phyloP scores from a whole-genome alignment of 139 green algal species.

The Coccomyxa sp. region DNA sequence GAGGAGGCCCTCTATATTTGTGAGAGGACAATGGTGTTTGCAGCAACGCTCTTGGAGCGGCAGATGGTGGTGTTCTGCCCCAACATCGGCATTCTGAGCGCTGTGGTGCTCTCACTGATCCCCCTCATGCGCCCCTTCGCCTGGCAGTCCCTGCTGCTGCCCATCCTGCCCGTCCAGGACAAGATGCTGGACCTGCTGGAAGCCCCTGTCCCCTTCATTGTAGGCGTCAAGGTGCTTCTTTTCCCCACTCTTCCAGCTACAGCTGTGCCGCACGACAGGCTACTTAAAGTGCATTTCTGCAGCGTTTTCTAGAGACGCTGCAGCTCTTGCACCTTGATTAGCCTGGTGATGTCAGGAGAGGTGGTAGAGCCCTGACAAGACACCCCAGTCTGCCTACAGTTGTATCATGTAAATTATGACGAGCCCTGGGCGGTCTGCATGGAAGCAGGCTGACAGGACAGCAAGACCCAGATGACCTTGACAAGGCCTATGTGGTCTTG shows the following conservation, averaged over 20 bases:
- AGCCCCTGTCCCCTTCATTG: conserved; percentile 42
- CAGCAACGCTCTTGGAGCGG: conserved; percentile 75
- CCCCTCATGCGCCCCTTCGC: conserved; percentile 78
- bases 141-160: conserved; percentile 86
- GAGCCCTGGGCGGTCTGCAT: no score
- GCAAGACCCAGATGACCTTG: neutral
- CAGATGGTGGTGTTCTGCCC: conserved; percentile 89
- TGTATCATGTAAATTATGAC: no score
- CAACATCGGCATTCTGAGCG: conserved; percentile 66
- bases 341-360: no score
- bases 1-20: no score
- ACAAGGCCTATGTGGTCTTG: no score
- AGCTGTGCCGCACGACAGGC: no score
- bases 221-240: conserved; percentile 20
- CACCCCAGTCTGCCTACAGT: no score
- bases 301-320: no score
- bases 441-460: neutral
- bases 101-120: conserved; percentile 70
- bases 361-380: no score
- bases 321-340: no score
- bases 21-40: neutral
- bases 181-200: conserved; percentile 43
- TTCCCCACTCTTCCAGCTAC: no score
- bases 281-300: no score
- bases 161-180: conserved; percentile 57